These are phyloP conservation scores for Dictyostelium brefeldianum DNA, from an alignment of 78 protist species.

Conservation along the genomic window DNA sequence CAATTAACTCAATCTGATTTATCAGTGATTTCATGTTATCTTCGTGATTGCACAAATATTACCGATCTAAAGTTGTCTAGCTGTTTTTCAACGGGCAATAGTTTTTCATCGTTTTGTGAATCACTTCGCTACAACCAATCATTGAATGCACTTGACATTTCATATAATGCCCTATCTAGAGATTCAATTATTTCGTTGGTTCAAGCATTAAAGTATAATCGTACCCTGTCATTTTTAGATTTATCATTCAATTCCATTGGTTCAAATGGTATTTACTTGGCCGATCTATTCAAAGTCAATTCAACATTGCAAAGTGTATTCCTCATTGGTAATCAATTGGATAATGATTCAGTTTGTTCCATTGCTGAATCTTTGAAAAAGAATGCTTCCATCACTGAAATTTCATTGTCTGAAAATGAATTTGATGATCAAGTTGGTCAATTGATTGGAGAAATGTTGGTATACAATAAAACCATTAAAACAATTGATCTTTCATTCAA, in stretches of 20 bases:
- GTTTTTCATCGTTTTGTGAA: constrained; percentile 33
- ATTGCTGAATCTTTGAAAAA: constrained; percentile 31
- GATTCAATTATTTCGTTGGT: background rate
- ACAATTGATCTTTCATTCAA: constrained; percentile 48
- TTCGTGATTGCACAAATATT: background rate
- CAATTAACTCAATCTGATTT: constrained; percentile 20
- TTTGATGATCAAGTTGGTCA: constrained; percentile 65
- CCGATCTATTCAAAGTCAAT: constrained; percentile 7
- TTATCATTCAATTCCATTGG: constrained; percentile 56
- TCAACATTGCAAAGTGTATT: constrained; percentile 7
- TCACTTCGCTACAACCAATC: constrained; percentile 42
- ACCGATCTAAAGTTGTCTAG: constrained; percentile 28
- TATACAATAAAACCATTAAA: constrained; percentile 20
- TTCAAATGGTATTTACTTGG: constrained; percentile 6
- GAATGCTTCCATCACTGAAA: constrained; percentile 41
- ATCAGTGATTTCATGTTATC: constrained; percentile 20
- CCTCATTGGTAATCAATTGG: constrained; percentile 68
- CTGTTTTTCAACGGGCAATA: background rate
- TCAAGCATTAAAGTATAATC: constrained; percentile 29
- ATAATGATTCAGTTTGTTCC: constrained; percentile 33
- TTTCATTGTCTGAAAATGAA: constrained; percentile 44
- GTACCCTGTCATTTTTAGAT: constrained; percentile 33
- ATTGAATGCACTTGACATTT: constrained; percentile 18
- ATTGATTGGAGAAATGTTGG: constrained; percentile 43
- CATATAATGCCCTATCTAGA: background rate